Evolutionary conservation across 208 protist genomes (phyloP).

Genomic region (Leishmania aethiopica): DNA sequence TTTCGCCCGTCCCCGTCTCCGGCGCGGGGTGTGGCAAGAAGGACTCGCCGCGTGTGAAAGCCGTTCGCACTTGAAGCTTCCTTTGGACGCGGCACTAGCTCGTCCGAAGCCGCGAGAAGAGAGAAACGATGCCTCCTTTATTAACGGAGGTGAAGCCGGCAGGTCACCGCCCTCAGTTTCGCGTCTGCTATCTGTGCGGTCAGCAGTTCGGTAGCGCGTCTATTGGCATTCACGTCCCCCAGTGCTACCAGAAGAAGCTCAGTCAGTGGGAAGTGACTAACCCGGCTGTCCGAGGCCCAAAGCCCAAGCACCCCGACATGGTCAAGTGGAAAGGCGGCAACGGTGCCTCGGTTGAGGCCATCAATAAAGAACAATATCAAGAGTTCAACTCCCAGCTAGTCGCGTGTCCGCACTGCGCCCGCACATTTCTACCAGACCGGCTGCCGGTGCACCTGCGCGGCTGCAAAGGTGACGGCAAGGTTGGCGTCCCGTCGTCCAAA

Average conservation of each 20-base stretch:
- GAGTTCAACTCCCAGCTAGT: conserved; percentile 84
- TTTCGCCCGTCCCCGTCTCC: neutral
- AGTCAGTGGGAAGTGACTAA: conserved; percentile 75
- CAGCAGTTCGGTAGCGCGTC: conserved; percentile 90
- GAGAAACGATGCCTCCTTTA: neutral
- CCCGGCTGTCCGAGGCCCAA: conserved; percentile 60
- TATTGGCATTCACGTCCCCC: conserved; percentile 91
- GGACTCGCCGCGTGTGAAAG: neutral
- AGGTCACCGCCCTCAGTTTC: conserved; percentile 49
- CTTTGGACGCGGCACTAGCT: neutral
- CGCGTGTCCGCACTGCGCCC: conserved; percentile 80
- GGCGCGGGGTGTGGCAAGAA: too few relatives aligned
- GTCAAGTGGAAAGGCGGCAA: conserved; percentile 66
- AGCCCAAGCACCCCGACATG: conserved; percentile 78
- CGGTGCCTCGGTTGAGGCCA: conserved; percentile 38
- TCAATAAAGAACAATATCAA: conserved; percentile 81
- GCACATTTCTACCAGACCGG: conserved; percentile 92
- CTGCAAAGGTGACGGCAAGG: conserved; percentile 61
- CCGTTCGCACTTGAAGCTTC: neutral
- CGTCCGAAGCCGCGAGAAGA: too few relatives aligned
- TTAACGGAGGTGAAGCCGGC: conserved; percentile 1
- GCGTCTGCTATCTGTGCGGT: conserved; percentile 88
- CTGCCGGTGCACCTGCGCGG: conserved; percentile 86
- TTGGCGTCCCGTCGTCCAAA: neutral
- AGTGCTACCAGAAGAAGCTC: conserved; percentile 90